A percentile compares a stretch with the other conserved stretches of the same genome.
phyloP scores from a whole-genome alignment of 2,329 filamentous ascomycete species.

The Fusarium sp. region DNA sequence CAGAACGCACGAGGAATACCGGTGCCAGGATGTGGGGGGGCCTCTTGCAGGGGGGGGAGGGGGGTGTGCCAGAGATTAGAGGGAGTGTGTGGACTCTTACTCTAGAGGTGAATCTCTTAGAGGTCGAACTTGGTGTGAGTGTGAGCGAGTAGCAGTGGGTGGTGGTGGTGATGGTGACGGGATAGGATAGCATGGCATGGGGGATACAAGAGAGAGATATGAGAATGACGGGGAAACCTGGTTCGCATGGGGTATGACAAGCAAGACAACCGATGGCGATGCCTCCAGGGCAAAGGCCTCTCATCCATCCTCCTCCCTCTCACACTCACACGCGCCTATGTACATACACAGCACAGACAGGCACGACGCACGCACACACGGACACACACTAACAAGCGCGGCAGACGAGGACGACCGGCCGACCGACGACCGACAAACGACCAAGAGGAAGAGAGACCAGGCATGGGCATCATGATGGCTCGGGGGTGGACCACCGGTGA shows the following conservation, averaged over 20 bases:
- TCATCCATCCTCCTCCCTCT: not conserved
- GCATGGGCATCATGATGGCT: constrained; percentile 5
- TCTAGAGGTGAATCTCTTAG: constrained; percentile 36
- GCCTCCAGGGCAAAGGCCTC: constrained; percentile 11
- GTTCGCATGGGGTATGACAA: constrained; percentile 40
- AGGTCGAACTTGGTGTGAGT: constrained; percentile 29
- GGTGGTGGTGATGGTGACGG: constrained; percentile 20
- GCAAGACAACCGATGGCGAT: constrained; percentile 23
- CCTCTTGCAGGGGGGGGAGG: constrained; percentile 26
- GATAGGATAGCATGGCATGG: not conserved
- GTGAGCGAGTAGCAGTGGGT: constrained; percentile 30
- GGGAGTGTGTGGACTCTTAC: constrained; percentile 34
- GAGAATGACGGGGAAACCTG: constrained; percentile 38
- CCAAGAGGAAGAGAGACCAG: not conserved
- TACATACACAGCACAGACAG: constrained; percentile 2
- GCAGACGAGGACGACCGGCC: constrained; percentile 13
- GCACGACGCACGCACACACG: constrained; percentile 12
- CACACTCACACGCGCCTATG: constrained; percentile 17
- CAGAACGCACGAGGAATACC: constrained; percentile 44
- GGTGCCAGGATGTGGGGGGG: constrained; percentile 37
- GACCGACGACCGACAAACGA: not conserved
- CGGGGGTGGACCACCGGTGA: constrained; percentile 36
- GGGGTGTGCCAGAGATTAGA: constrained; percentile 24
- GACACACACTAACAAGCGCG: constrained; percentile 33
- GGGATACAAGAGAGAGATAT: constrained; percentile 35